Evolutionary conservation across 306 rosid genomes (phyloP).

Genomic region (Acacia confusa): DNA sequence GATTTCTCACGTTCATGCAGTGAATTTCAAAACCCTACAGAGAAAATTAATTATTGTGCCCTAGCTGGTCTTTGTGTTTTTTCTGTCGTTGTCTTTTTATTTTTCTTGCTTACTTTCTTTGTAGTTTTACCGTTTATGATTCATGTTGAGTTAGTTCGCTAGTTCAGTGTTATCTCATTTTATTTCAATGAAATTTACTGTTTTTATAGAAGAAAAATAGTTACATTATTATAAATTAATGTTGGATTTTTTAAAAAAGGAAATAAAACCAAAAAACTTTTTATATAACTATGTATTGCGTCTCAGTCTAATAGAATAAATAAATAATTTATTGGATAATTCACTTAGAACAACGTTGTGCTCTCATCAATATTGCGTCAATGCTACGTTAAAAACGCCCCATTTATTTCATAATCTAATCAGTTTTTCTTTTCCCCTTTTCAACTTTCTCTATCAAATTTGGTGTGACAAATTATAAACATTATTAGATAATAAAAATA

Average conservation of each 20-base stretch:
- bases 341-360: background rate
- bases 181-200: too few relatives aligned
- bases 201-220: too few relatives aligned
- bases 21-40: too few relatives aligned
- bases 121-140: too few relatives aligned
- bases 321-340: background rate
- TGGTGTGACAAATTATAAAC: background rate
- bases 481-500: background rate
- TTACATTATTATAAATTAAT: background rate
- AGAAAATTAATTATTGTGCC: too few relatives aligned
- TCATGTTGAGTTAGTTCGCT: too few relatives aligned
- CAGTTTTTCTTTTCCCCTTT: background rate
- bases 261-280: background rate
- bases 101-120: too few relatives aligned
- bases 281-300: background rate
- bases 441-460: background rate
- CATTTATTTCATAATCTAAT: background rate
- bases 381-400: background rate
- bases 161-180: too few relatives aligned
- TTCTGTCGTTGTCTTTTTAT: too few relatives aligned
- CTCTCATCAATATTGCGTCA: background rate
- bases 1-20: too few relatives aligned
- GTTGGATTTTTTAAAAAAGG: background rate
- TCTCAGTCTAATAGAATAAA: background rate
- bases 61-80: too few relatives aligned